These are phyloP conservation scores for Globisporangium polare DNA, from an alignment of 352 stramenopile genomes.

Conservation along the genomic window DNA sequence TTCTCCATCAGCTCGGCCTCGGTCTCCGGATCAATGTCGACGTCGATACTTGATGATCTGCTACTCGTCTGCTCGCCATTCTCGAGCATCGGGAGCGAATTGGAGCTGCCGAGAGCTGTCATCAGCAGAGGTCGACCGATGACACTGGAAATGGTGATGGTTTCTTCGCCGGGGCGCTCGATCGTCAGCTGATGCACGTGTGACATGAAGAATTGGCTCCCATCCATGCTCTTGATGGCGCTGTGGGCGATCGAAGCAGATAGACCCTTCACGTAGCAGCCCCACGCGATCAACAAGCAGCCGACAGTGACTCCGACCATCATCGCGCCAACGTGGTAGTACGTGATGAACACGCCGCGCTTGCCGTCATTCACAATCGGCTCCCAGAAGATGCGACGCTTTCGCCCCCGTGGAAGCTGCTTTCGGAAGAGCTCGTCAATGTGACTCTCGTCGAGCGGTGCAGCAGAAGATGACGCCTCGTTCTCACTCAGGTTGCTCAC, in stretches of 20 bases:
- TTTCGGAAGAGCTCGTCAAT: constrained; percentile 23
- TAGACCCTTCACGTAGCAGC: constrained; percentile 70
- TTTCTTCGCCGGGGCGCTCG: constrained; percentile 56
- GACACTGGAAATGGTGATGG: constrained; percentile 76
- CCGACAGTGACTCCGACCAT: constrained; percentile 35
- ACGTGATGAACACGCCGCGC: constrained; percentile 76
- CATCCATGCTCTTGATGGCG: constrained; percentile 61
- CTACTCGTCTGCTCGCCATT: constrained; percentile 31
- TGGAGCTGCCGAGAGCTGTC: constrained; percentile 27
- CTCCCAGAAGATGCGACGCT: constrained; percentile 55
- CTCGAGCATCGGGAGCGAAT: constrained; percentile 34
- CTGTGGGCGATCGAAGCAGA: constrained; percentile 60
- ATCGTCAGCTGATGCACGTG: constrained; percentile 71
- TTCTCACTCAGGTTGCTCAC: constrained; percentile 19
- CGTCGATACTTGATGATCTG: constrained; percentile 27
- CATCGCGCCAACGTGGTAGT: constrained; percentile 69
- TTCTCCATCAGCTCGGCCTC: constrained; percentile 61
- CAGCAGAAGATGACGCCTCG: constrained; percentile 3
- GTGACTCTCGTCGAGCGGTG: constrained; percentile 23
- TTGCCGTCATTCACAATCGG: constrained; percentile 73
- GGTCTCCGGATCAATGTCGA: constrained; percentile 34
- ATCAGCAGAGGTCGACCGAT: constrained; percentile 60
- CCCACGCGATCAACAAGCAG: constrained; percentile 60
- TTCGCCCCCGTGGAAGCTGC: constrained; percentile 9
- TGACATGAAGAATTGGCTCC: constrained; percentile 57